Evolutionary conservation across 257 asterid species (phyloP), one percentile per base, ranked within the genome.

Genomic region (Hygrophila difformis): DNA sequence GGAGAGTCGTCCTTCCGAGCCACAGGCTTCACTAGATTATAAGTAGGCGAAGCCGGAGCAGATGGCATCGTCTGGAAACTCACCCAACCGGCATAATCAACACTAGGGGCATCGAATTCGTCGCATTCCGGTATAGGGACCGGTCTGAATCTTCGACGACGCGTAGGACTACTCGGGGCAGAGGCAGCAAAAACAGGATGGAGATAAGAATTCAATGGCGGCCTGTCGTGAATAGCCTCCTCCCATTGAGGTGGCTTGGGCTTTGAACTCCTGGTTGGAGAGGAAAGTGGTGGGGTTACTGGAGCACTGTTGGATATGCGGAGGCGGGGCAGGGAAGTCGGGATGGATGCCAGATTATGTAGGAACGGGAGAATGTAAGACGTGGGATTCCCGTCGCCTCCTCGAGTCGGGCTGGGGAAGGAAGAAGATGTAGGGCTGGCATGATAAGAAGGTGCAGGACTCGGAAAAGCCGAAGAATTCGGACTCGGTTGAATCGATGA

Each of bases 251-350:
- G 66, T 13, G 79, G 79, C 54, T 73, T 82, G 35, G 76, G 76
- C 62, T 79, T 74, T 7, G 79, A 69, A 38, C 56, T 67, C 64
- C 87, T 72, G 6, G 86, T 86, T 6, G 96, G 94, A 31, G 96
- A 86, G 12, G 96, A 86, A 41, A 82, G 76, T 0, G 94, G 94
- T 11, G 96, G 96, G 16, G 96, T 86, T 20, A 86, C 83, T 0
- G 94, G 96, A 26, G 96, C 92, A 59, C 96, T 82, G 38, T 66
- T 81, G 48, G 96, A 86, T 61, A 86, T 68, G 6, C 92, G 81
- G 9, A 74, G 78, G 39, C 72, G 74, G 8, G 88, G 92, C 17
- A 80, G 80, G 7, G 77, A 69, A 4, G 66, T 53, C 8, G 81
- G 81, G 48, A 64, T 47, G 15, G 82, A 60, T 5, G 69, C 22